Base-by-base conservation (phyloP, 2,329 filamentous ascomycete genomes). In the Hypoxylon rubiginosum region DNA sequence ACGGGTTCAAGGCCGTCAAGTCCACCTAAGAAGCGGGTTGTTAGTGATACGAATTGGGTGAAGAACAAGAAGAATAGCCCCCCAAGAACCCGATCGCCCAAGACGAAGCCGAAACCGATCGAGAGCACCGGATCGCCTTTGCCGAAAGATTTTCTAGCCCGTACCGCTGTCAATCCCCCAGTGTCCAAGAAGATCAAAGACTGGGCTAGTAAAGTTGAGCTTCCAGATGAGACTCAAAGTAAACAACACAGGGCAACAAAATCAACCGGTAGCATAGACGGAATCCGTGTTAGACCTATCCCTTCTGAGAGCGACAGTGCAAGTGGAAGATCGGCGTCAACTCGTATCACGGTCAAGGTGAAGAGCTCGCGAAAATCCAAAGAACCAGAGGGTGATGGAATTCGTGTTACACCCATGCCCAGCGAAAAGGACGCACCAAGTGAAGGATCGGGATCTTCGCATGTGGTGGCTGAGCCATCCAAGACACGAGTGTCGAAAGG, bases 1-100 rank as follows among this genome's bases (percentile, higher is more conserved):
- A 69, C 75, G 45, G 73, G 78, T 78, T 65, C 82, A 76, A 75
- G 82, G 80, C 72, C 84, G 80, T 76, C 88, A 56, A 79, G 84
- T 53, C 88, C 92, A 49, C 95, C 95, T 15, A 94, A 93, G 81
- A 97, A 97, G 84, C 89, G 94, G 68, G 93, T 98, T 58, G 89
- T 97, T 66, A 97, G 94, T 77, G 95, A 98, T 80, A 91, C 92
- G 58, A 92, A 97, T 80, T 98, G 95, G 92, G 88, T 88, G 80
- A 90, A 89, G 75, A 78, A 80, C 77, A 85, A 83, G 64, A 85
- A 84, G 65, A 84, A 82, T 63, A 84, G 78, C 61, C 79, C 84
- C 8, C 77, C 83, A 0, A 82, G 79, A 64, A 81, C 78, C 65
- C 76, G 77, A 11, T 78, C 81, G 1, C 80, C 81, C 1, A 78